These are phyloP conservation scores for Coemansia sp. DNA, from an alignment of 371 early-diverging fungal genomes.

Conservation along the genomic window DNA sequence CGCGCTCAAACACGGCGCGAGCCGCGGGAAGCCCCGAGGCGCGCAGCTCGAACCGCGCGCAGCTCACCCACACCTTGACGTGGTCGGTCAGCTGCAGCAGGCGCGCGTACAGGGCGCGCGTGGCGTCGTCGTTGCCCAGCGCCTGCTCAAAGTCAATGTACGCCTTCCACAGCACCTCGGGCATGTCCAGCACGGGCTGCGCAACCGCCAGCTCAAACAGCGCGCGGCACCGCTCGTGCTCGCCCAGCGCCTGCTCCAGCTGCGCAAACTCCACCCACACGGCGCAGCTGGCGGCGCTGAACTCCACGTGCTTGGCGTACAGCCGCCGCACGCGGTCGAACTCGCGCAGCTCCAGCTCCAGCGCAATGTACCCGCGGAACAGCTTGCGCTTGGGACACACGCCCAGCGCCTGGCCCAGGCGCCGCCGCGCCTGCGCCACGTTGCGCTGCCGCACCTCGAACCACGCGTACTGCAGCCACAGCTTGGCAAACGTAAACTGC, in stretches of 20 bases:
- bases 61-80: constrained; percentile 97
- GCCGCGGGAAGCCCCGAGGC: constrained; percentile 56
- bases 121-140: constrained; percentile 76
- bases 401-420: constrained; percentile 85
- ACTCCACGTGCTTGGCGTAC: constrained; percentile 86
- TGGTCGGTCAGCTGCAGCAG: constrained; percentile 86
- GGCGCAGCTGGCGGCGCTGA: constrained; percentile 78
- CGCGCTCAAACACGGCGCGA: constrained; percentile 74
- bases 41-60: constrained; percentile 84
- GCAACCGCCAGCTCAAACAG: constrained; percentile 88
- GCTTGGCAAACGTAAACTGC: constrained; percentile 93
- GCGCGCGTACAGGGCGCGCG: constrained; percentile 80
- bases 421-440: constrained; percentile 74
- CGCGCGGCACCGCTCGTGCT: constrained; percentile 82
- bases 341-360: constrained; percentile 90
- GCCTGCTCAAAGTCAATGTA: constrained; percentile 94
- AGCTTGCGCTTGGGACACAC: constrained; percentile 74
- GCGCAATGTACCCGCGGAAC: constrained; percentile 94
- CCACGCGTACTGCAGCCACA: constrained; percentile 91
- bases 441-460: constrained; percentile 85
- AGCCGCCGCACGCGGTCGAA: constrained; percentile 92
- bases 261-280: constrained; percentile 96
- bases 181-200: constrained; percentile 90
- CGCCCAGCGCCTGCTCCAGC: constrained; percentile 83
- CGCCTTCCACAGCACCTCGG: constrained; percentile 96